Evolutionary conservation across 1,284 basidiomycete genomes (phyloP).

Genomic region (Fomitopsis palustris): DNA sequence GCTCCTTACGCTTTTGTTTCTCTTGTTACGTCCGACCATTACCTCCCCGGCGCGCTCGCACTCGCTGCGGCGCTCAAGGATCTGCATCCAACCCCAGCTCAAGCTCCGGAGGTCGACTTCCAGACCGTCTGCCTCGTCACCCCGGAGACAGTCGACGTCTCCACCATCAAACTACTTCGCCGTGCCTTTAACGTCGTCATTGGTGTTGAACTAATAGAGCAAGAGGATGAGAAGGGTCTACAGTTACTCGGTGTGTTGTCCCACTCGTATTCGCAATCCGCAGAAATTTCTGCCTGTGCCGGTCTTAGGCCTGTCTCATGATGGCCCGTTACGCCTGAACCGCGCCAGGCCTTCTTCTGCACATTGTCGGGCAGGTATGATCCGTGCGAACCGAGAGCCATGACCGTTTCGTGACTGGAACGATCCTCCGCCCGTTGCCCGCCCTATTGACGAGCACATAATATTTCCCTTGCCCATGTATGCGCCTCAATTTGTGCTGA

Average conservation of each 20-base stretch:
- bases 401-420: not conserved
- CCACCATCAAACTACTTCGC: conserved; percentile 78
- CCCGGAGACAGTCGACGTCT: conserved; percentile 88
- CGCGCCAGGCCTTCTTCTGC: not conserved
- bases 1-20: conserved; percentile 80
- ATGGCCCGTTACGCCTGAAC: too few relatives aligned
- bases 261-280: not conserved
- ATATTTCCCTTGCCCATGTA: conserved; percentile 1
- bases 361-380: not conserved
- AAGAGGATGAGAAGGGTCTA: conserved; percentile 61
- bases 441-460: not conserved
- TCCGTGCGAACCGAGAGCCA: not conserved
- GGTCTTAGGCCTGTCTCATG: too few relatives aligned
- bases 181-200: conserved; percentile 83
- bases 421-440: not conserved
- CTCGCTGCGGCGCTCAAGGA: conserved; percentile 82
- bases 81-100: conserved; percentile 60
- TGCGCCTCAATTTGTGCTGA: not conserved
- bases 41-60: conserved; percentile 90
- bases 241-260: conserved; percentile 73
- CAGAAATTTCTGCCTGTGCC: not conserved
- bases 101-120: conserved; percentile 60
- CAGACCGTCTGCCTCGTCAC: conserved; percentile 93
- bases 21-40: conserved; percentile 85
- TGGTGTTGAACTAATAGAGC: conserved; percentile 85